Conservation (phyloP, 1,139 yeast species). For the Saccharomyces hybrid region DNA sequence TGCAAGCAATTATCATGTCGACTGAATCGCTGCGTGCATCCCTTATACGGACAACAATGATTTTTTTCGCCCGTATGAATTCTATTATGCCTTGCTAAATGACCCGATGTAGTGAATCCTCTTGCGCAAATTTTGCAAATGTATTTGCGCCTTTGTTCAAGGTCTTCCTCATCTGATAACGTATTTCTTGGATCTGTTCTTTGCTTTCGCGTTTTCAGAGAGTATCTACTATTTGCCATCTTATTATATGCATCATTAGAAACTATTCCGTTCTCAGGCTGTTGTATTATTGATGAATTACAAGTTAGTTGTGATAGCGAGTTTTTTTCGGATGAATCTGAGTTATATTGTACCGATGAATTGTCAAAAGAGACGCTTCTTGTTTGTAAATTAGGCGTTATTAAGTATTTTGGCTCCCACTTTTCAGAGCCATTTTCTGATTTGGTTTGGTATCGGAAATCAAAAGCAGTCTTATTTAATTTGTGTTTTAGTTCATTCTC, state of each 20-base stretch:
- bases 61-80: constrained; percentile 91
- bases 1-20: constrained; percentile 94
- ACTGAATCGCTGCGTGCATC: constrained; percentile 78
- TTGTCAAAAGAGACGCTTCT: background rate
- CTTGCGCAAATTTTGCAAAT: constrained; percentile 28
- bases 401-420: background rate
- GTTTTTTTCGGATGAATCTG: background rate
- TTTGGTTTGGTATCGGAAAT: background rate
- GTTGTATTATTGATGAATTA: background rate
- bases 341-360: background rate
- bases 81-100: constrained; percentile 79
- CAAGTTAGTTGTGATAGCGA: background rate
- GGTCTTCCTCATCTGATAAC: background rate
- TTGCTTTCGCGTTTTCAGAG: background rate
- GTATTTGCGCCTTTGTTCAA: constrained; percentile 13
- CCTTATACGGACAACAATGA: constrained; percentile 73
- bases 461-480: background rate
- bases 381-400: background rate
- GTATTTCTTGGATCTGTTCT: background rate
- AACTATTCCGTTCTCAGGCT: background rate
- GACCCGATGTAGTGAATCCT: constrained; percentile 73
- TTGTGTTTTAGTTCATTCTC: background rate
- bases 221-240: background rate
- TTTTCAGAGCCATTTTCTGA: background rate
- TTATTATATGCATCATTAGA: background rate